Evolutionary conservation across 352 stramenopile genomes (phyloP).

Genomic region (Globisporangium sylvaticum): DNA sequence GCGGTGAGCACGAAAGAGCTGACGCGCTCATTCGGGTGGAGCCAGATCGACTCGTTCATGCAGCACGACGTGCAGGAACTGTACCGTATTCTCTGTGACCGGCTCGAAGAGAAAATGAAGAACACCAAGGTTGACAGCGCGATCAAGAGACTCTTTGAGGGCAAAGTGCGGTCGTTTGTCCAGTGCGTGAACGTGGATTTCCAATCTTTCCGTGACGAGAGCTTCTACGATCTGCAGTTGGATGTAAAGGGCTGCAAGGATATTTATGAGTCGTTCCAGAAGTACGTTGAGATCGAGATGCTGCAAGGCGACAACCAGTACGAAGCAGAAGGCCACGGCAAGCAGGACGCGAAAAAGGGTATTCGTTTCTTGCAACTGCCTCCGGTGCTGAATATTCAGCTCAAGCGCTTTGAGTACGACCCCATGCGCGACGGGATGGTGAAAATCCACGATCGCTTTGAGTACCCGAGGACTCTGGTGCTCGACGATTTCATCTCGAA

Average conservation of each 20-base stretch:
- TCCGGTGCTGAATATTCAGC: constrained; percentile 90
- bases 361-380: constrained; percentile 83
- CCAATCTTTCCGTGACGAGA: constrained; percentile 84
- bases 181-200: constrained; percentile 90
- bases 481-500: constrained; percentile 62
- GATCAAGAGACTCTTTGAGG: constrained; percentile 88
- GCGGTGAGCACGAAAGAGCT: constrained; percentile 91
- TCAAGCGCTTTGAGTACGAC: constrained; percentile 90
- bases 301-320: constrained; percentile 94
- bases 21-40: constrained; percentile 92
- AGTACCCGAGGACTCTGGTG: constrained; percentile 74
- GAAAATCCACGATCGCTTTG: constrained; percentile 88
- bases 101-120: constrained; percentile 93
- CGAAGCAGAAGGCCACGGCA: constrained; percentile 83
- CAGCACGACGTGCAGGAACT: constrained; percentile 93
- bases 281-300: constrained; percentile 92
- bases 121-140: constrained; percentile 71
- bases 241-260: constrained; percentile 90
- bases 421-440: constrained; percentile 84
- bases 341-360: constrained; percentile 90
- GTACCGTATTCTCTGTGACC: constrained; percentile 89
- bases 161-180: constrained; percentile 88
- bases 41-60: constrained; percentile 88
- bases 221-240: constrained; percentile 91
- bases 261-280: constrained; percentile 87